Base-by-base conservation (phyloP, 164 flowering plant genomes). In the Kingdonia uniflora region DNA sequence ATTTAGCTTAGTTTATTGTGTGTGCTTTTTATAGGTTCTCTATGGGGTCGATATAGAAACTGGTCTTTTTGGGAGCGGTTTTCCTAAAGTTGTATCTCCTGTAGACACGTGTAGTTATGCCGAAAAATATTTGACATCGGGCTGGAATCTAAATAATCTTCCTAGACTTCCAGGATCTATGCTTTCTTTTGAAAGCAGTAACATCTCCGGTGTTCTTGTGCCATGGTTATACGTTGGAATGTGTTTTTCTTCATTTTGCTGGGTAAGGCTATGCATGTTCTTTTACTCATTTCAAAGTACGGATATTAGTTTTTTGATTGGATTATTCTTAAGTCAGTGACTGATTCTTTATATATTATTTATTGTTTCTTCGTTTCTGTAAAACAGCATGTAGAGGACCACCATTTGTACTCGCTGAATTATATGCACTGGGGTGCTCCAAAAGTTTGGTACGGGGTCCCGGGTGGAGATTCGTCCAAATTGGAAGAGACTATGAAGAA, bases 391-490 rank as follows among this genome's bases (percentile, higher is more conserved):
- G 99, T 94, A 51, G 97, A 94, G 71, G 97, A 94, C 69, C 99
- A 94, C 56, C 96, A 89, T 69, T 62, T 94, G 49, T 94, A 94
- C 61, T 94, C 99, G 1, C 42, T 89, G 65, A 94, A 94, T 63
- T 94, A 81, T 74, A 64, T 87, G 88, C 99, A 94, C 52, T 89
- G 84, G 89, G 99, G 99, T 62, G 87, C 84, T 69, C 96, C 96
- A 55, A 94, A 94, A 73, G 41, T 94, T 56, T 94, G 99, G 99
- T 94, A 94, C 73, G 97, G 97, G 51, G 88, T 89, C 52, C 82
- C 96, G 17, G 88, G 85, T 22, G 73, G 57, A 40, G 79, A 76
- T 66, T 91, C 97, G 8, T 38, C 54, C 52, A 81, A 83, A 57
- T 64, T 94, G 67, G 99, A 94, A 71, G 78, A 69, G 43, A 78